Evolutionary conservation across 495 filamentous ascomycete species (phyloP).

Genomic region (Aspergillus heteromorphus): DNA sequence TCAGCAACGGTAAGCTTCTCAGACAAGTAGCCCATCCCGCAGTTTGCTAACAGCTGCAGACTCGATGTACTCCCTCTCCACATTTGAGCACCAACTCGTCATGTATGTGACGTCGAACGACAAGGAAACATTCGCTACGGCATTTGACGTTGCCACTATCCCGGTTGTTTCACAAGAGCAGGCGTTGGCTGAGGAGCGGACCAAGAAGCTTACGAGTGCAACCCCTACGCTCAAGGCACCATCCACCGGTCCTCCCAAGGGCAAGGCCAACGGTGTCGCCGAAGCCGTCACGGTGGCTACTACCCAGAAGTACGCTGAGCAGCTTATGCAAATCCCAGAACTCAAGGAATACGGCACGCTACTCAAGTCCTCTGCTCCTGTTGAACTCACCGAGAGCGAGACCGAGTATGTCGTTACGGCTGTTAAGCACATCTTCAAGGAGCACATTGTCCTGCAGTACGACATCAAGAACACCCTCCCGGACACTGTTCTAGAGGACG

Average conservation of each 20-base stretch:
- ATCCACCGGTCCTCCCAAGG: constrained; percentile 74
- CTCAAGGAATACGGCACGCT: constrained; percentile 80
- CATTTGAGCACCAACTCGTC: constrained; percentile 94
- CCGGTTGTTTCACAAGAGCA: constrained; percentile 96
- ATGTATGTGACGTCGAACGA: constrained; percentile 93
- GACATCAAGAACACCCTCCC: constrained; percentile 96
- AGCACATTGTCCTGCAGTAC: constrained; percentile 93
- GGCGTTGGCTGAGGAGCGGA: constrained; percentile 93
- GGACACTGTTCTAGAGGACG: constrained; percentile 83
- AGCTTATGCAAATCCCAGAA: constrained; percentile 84
- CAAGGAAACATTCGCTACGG: constrained; percentile 72
- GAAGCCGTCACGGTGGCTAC: constrained; percentile 72
- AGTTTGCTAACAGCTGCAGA: constrained; percentile 26
- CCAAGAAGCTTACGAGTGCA: constrained; percentile 87
- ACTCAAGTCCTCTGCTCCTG: constrained; percentile 79
- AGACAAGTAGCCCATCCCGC: neutral
- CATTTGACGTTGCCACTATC: constrained; percentile 86
- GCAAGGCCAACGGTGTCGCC: constrained; percentile 57
- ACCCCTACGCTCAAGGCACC: constrained; percentile 95
- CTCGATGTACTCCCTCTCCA: constrained; percentile 84
- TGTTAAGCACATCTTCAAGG: constrained; percentile 96
- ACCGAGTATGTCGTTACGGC: constrained; percentile 94
- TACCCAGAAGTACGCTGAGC: constrained; percentile 80
- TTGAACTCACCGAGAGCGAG: constrained; percentile 93
- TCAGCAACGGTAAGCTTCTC: constrained; percentile 72